A percentile compares a stretch with the other conserved stretches of the same genome.
These are phyloP conservation scores for Rhizoclosmatium sp. DNA, from an alignment of 192 early-diverging fungal genomes.

Conservation along the genomic window DNA sequence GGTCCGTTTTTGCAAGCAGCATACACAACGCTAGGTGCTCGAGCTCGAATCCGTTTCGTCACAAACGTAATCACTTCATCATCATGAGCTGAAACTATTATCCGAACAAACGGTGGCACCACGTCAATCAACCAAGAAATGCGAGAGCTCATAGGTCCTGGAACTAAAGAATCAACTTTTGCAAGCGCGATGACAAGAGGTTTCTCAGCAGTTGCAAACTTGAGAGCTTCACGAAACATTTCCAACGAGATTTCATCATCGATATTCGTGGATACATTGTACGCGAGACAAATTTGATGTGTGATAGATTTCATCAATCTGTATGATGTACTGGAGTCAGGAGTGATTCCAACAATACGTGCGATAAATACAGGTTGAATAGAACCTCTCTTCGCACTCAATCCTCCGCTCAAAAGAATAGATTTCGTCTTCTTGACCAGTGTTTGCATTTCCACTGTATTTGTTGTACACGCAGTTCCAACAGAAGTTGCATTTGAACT, in stretches of 20 bases:
- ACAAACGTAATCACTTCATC: conserved; percentile 1
- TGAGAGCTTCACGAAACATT: conserved; percentile 21
- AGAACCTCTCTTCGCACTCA: background rate
- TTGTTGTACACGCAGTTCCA: conserved; percentile 11
- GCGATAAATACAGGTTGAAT: conserved; percentile 31
- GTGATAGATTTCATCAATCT: conserved; percentile 30
- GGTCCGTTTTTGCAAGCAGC: conserved; percentile 7
- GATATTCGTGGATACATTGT: conserved; percentile 5
- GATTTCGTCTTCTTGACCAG: background rate
- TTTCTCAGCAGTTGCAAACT: conserved; percentile 18
- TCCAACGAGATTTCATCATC: conserved; percentile 20
- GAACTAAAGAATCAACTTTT: conserved; percentile 18
- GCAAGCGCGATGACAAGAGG: conserved; percentile 27
- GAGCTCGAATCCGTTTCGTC: background rate
- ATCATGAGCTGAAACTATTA: conserved; percentile 17
- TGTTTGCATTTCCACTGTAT: background rate
- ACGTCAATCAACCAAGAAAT: conserved; percentile 33
- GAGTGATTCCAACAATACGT: conserved; percentile 23
- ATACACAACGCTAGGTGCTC: background rate
- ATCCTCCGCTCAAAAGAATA: background rate
- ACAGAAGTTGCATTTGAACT: conserved; percentile 20
- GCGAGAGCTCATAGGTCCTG: background rate
- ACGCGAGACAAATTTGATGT: conserved; percentile 30
- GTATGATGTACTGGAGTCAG: conserved; percentile 1
- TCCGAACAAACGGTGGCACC: conserved; percentile 31